Percentiles rank a stretch among this genome's conserved stretches.
These are phyloP conservation scores for Kluyveromyces aestuarii DNA, from an alignment of 805 yeast genomes.

Conservation along the genomic window DNA sequence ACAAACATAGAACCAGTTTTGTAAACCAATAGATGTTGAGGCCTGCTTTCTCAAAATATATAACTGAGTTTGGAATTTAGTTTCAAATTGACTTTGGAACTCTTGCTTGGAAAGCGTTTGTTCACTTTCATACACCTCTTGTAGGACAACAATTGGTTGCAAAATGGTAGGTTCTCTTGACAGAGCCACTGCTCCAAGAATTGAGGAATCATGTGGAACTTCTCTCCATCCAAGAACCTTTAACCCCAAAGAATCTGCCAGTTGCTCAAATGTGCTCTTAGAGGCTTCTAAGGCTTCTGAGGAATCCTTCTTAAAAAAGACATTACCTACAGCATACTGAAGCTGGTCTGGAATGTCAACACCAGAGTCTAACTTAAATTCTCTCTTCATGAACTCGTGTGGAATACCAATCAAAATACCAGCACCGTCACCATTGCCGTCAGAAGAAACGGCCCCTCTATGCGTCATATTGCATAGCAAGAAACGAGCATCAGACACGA, in stretches of 20 bases:
- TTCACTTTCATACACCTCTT: constrained; percentile 30
- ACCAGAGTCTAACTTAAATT: constrained; percentile 63
- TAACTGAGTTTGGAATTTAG: constrained; percentile 71
- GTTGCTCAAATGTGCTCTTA: constrained; percentile 66
- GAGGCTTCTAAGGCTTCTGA: constrained; percentile 60
- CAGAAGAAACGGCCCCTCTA: constrained; percentile 95
- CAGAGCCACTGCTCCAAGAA: constrained; percentile 88
- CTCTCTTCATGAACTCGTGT: constrained; percentile 77
- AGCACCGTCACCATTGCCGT: constrained; percentile 99
- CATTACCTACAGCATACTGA: constrained; percentile 91
- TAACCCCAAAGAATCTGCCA: constrained; percentile 69
- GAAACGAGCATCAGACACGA: constrained; percentile 81
- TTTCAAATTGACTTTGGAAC: constrained; percentile 46
- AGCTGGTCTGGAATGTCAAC: constrained; percentile 67
- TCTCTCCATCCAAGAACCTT: constrained; percentile 89
- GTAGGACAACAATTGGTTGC: constrained; percentile 85
- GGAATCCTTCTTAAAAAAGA: constrained; percentile 82
- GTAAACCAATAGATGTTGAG: constrained; percentile 83
- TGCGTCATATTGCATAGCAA: constrained; percentile 96
- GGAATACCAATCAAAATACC: constrained; percentile 93
- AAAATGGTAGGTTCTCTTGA: constrained; percentile 86
- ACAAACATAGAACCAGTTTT: constrained; percentile 96
- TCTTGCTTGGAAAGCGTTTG: constrained; percentile 40
- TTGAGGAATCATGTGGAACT: constrained; percentile 91
- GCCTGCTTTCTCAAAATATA: constrained; percentile 84